Conservation (phyloP, 352 stramenopile species). For the Phytophthora multivora region DNA sequence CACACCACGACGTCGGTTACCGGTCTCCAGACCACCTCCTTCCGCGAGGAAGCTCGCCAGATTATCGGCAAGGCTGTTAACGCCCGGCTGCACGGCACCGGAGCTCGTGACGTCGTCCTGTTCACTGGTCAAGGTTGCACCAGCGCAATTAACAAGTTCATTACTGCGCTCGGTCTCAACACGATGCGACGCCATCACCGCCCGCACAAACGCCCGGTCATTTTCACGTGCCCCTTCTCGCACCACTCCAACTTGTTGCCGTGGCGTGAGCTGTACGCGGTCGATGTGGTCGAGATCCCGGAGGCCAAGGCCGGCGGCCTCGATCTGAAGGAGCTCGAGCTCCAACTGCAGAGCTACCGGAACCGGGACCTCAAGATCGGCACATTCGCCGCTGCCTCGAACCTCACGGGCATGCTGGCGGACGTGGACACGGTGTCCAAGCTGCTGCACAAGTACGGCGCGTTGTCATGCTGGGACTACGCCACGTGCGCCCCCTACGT, state of each 20-base stretch:
- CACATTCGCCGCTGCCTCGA: conserved; percentile 93
- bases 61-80: conserved; percentile 92
- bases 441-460: conserved; percentile 91
- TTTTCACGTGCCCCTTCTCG: conserved; percentile 95
- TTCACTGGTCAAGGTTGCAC: conserved; percentile 93
- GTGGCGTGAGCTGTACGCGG: conserved; percentile 92
- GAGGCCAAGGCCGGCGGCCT: conserved; percentile 57
- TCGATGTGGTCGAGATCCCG: conserved; percentile 80
- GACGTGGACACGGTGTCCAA: conserved; percentile 90
- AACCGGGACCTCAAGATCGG: conserved; percentile 78
- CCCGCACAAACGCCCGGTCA: conserved; percentile 60
- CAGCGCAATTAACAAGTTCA: conserved; percentile 85
- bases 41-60: conserved; percentile 94
- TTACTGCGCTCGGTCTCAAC: conserved; percentile 69
- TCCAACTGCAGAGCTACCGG: conserved; percentile 53
- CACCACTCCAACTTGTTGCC: conserved; percentile 98
- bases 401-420: conserved; percentile 94
- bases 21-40: conserved; percentile 90
- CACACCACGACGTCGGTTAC: conserved; percentile 92
- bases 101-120: conserved; percentile 92
- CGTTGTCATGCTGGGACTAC: conserved; percentile 96
- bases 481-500: conserved; percentile 94
- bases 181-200: conserved; percentile 40
- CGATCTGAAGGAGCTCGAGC: conserved; percentile 63
- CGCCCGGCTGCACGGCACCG: conserved; percentile 86